Percentiles rank a stretch among this genome's conserved stretches.
Conservation (phyloP, 225 moss, liverwort and hornwort species). For the Polytrichum formosum region DNA sequence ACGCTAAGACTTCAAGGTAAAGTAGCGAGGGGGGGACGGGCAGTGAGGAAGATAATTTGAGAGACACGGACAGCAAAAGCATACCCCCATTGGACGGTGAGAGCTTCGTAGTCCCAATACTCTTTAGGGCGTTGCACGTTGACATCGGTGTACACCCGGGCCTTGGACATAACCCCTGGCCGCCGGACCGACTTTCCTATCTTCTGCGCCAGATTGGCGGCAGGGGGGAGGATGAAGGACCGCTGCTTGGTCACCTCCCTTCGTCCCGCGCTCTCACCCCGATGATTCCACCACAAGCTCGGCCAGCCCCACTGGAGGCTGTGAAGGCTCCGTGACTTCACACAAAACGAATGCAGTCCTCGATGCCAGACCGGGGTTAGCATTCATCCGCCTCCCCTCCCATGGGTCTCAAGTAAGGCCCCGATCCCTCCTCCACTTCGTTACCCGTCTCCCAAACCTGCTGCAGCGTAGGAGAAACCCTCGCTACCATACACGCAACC, state of each 20-base stretch:
- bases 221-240: conserved; percentile 14
- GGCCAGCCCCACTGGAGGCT: not conserved
- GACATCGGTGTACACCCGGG: conserved; percentile 97
- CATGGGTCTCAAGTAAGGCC: not conserved
- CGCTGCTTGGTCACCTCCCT: not conserved
- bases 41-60: no score
- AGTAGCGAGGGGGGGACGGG: no score
- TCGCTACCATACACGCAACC: conserved; percentile 1
- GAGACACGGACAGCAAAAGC: not conserved
- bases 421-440: no score
- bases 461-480: conserved; percentile 8
- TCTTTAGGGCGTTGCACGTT: conserved; percentile 96
- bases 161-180: conserved; percentile 99
- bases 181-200: conserved; percentile 67
- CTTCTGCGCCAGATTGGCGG: conserved; percentile 78
- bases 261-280: not conserved
- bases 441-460: no score
- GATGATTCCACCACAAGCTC: not conserved
- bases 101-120: conserved; percentile 98
- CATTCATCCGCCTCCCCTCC: conserved; percentile 4
- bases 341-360: not conserved
- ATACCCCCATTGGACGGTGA: conserved; percentile 98
- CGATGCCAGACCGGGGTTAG: not conserved
- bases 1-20: no score
- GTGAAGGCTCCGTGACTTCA: not conserved